Evolutionary conservation across 306 rosid species (phyloP).

Genomic region (Hippophae tibetana): DNA sequence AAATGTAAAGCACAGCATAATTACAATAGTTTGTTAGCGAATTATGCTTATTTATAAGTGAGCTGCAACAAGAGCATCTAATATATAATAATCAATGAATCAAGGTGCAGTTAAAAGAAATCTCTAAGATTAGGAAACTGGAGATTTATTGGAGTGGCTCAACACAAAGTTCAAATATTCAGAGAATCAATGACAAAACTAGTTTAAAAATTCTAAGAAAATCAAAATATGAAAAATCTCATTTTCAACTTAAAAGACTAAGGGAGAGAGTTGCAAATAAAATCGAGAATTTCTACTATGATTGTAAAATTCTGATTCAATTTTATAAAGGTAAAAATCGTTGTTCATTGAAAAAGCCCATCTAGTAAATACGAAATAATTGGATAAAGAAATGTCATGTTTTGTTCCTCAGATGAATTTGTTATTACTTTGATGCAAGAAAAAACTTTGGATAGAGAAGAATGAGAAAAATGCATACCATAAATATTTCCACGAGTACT

Average conservation of each 20-base stretch:
- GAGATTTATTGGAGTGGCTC: too few species aligned
- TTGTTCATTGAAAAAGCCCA: background rate
- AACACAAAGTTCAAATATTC: too few species aligned
- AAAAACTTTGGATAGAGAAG: constrained; percentile 12
- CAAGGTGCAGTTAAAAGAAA: too few species aligned
- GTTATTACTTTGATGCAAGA: background rate
- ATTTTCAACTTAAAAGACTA: background rate
- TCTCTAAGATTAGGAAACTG: too few species aligned
- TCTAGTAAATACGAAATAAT: background rate
- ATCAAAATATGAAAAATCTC: background rate
- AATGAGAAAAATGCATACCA: constrained; percentile 43
- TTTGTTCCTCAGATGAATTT: background rate
- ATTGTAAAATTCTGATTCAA: background rate
- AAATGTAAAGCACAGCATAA: constrained; percentile 13
- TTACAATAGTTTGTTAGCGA: constrained; percentile 4
- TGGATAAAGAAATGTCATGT: background rate
- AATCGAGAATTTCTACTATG: too few species aligned
- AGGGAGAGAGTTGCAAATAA: background rate
- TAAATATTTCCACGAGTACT: constrained; percentile 87
- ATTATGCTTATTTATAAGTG: too few species aligned
- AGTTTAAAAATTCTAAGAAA: background rate
- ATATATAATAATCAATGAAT: too few species aligned
- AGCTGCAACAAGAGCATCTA: too few species aligned
- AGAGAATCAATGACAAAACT: background rate
- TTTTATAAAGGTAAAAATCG: background rate